These are phyloP conservation scores for Apiospora rasikravindrae DNA, from an alignment of 2,329 filamentous ascomycete species.

Conservation along the genomic window DNA sequence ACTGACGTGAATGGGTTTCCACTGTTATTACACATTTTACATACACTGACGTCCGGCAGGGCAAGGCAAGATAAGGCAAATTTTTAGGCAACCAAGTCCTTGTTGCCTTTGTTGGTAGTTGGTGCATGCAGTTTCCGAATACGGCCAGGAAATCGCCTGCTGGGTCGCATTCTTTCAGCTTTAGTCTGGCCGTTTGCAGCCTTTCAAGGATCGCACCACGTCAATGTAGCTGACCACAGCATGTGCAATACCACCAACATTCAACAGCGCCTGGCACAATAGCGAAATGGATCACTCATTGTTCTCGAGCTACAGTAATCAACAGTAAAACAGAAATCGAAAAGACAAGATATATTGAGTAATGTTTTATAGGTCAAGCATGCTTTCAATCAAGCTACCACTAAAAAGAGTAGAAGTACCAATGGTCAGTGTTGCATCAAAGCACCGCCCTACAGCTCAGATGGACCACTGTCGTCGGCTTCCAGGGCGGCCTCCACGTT, in stretches of 20 bases:
- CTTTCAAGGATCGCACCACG: too few species aligned
- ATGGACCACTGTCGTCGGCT: constrained; percentile 30
- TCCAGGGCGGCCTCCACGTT: constrained; percentile 41
- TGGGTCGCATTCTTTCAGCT: background rate
- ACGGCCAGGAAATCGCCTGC: background rate
- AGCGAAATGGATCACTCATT: too few species aligned
- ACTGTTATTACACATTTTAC: background rate
- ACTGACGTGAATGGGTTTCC: background rate
- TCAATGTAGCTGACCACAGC: background rate
- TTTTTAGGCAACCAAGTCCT: background rate
- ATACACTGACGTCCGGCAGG: background rate
- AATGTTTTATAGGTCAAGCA: background rate
- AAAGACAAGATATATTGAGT: too few species aligned
- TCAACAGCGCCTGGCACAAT: too few species aligned
- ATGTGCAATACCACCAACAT: background rate
- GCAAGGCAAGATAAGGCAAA: background rate
- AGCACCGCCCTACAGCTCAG: constrained; percentile 31
- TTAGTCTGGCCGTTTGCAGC: background rate
- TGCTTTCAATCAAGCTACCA: background rate
- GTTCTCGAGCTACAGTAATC: too few species aligned
- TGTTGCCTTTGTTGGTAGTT: background rate
- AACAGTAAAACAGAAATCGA: too few species aligned
- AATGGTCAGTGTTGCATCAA: background rate
- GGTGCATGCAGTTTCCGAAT: background rate
- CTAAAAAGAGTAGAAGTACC: background rate